A percentile compares a stretch with the other conserved stretches of the same genome.
Conservation (phyloP, 257 asterid species). For the Echites panduratus region DNA sequence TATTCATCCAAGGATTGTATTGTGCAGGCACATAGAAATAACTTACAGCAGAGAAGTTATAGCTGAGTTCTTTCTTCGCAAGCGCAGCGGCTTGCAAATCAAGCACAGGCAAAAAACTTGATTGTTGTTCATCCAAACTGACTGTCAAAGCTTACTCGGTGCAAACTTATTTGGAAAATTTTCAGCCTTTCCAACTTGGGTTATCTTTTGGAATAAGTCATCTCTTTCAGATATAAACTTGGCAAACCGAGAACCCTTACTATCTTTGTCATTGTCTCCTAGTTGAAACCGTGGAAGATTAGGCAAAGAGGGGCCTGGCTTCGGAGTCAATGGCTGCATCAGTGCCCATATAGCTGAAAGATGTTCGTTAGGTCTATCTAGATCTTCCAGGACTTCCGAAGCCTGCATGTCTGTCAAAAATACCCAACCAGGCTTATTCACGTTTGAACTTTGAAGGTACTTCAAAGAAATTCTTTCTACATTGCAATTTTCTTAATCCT, state of each 20-base stretch:
- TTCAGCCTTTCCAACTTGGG: conserved; percentile 37
- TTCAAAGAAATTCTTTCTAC: not conserved
- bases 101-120: not conserved
- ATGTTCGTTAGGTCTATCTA: conserved; percentile 69
- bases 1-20: not conserved
- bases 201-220: conserved; percentile 40
- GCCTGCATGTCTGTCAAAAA: conserved; percentile 60
- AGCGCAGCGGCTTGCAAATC: not conserved
- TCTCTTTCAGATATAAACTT: conserved; percentile 73
- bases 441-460: not conserved
- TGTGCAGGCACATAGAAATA: not conserved
- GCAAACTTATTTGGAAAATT: conserved; percentile 41
- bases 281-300: conserved; percentile 32
- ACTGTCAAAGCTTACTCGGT: conserved; percentile 26
- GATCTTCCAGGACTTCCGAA: conserved; percentile 50
- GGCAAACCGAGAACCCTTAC: conserved; percentile 84
- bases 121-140: not conserved
- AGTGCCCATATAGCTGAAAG: conserved; percentile 86
- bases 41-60: not conserved
- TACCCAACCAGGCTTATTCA: not conserved
- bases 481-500: not conserved
- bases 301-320: conserved; percentile 49
- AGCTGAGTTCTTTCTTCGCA: not conserved
- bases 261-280: conserved; percentile 40
- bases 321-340: conserved; percentile 74